A percentile compares a stretch with the other conserved stretches of the same genome.
phyloP scores from a whole-genome alignment of 2,329 filamentous ascomycete genomes.

The Mycocentrospora acerina region DNA sequence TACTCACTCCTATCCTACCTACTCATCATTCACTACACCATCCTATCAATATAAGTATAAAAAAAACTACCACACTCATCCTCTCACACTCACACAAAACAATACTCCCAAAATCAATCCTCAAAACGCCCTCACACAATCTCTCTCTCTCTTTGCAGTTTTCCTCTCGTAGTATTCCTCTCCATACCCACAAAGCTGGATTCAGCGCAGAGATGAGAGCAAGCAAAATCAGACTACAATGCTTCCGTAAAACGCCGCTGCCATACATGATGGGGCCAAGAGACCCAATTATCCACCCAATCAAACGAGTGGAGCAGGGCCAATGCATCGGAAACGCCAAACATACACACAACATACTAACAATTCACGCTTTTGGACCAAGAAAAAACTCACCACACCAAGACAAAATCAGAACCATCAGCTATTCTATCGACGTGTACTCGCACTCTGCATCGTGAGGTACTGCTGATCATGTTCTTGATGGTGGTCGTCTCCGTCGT shows the following conservation, averaged over 20 bases:
- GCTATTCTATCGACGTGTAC: slow-evolving; percentile 24
- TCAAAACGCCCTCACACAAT: no score
- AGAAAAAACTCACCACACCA: not conserved
- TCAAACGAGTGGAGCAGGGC: slow-evolving; percentile 32
- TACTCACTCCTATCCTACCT: no score
- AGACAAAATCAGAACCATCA: not conserved
- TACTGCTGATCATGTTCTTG: slow-evolving; percentile 20
- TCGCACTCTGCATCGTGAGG: slow-evolving; percentile 23
- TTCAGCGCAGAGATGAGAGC: slow-evolving; percentile 8
- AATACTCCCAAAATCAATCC: no score
- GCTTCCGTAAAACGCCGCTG: slow-evolving; percentile 21
- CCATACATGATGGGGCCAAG: not conserved
- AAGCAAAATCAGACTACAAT: slow-evolving; percentile 8
- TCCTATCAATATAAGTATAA: no score
- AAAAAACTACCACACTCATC: no score
- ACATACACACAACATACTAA: slow-evolving; percentile 4
- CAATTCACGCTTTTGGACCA: slow-evolving; percentile 5
- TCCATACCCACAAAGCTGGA: no score
- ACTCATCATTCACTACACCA: no score
- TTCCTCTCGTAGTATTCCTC: no score
- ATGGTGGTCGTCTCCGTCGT: slow-evolving; percentile 79
- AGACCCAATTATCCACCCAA: slow-evolving; percentile 9
- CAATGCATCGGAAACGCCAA: no score
- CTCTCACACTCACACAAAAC: no score
- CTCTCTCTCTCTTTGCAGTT: no score